phyloP scores from a whole-genome alignment of 2,329 filamentous ascomycete species.

The Scedosporium dehoogii region DNA sequence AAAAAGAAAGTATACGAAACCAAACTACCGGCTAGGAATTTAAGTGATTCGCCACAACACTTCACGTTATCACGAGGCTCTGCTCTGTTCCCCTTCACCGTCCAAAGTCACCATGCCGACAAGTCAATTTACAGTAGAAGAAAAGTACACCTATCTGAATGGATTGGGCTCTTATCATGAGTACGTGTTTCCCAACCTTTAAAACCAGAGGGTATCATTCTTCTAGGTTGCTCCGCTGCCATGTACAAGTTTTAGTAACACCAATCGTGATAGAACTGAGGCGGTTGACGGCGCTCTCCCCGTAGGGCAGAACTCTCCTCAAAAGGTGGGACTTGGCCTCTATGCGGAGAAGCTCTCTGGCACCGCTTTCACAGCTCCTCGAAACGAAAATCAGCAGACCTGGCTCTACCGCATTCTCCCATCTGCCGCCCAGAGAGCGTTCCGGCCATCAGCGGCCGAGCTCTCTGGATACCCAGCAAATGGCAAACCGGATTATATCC shows the following conservation, averaged over 20 bases:
- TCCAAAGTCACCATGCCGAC: constrained; percentile 1
- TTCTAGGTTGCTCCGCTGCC: background rate
- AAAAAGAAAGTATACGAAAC: background rate
- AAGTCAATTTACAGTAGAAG: constrained; percentile 4
- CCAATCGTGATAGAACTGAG: constrained; percentile 18
- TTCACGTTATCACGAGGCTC: background rate
- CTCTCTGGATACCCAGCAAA: constrained; percentile 35
- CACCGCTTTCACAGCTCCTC: constrained; percentile 21
- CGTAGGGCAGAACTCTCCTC: constrained; percentile 32
- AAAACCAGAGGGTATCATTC: background rate
- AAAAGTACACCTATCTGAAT: constrained; percentile 4
- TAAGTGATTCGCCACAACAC: background rate
- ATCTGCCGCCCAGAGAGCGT: constrained; percentile 19
- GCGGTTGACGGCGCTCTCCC: constrained; percentile 35
- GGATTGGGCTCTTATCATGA: constrained; percentile 2
- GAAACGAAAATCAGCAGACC: constrained; percentile 20
- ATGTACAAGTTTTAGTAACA: background rate
- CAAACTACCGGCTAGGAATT: background rate
- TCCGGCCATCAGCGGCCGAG: constrained; percentile 16
- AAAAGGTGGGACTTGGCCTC: constrained; percentile 29
- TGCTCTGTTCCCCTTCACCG: background rate
- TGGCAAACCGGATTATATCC: constrained; percentile 32
- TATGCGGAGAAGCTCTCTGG: constrained; percentile 40
- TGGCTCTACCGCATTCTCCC: constrained; percentile 24
- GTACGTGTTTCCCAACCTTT: background rate